Evolutionary conservation across 192 early-diverging fungal species (phyloP).

Genomic region (Coemansia sp.): DNA sequence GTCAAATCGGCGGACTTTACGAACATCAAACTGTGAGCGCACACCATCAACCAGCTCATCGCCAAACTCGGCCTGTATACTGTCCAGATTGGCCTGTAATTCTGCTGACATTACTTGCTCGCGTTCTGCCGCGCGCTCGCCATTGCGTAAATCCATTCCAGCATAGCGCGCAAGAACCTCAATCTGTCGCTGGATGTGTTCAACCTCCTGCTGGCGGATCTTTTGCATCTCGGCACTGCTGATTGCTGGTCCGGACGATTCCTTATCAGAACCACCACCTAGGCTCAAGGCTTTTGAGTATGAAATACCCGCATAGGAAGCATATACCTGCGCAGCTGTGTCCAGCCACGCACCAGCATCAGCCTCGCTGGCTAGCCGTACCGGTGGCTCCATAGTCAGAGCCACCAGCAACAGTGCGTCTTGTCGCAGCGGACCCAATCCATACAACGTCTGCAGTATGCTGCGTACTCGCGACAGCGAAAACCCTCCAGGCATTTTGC

Average conservation of each 20-base stretch:
- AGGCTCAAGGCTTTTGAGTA: too few species aligned
- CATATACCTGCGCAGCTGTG: conserved; percentile 79
- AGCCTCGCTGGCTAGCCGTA: conserved; percentile 61
- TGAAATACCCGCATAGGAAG: conserved; percentile 34
- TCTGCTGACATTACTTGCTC: conserved; percentile 57
- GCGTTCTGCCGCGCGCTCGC: conserved; percentile 62
- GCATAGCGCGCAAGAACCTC: conserved; percentile 82
- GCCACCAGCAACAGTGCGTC: conserved; percentile 77
- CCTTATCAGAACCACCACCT: background rate
- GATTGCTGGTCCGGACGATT: conserved; percentile 61
- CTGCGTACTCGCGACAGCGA: conserved; percentile 71
- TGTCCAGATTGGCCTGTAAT: conserved; percentile 75
- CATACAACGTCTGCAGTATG: conserved; percentile 68
- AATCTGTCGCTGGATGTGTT: conserved; percentile 77
- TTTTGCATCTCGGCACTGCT: conserved; percentile 87
- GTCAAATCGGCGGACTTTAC: conserved; percentile 85
- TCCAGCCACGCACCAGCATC: conserved; percentile 47
- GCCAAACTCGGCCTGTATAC: conserved; percentile 79
- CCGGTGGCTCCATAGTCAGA: conserved; percentile 78
- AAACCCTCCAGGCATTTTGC: conserved; percentile 95
- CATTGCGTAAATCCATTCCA: conserved; percentile 69
- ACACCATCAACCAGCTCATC: conserved; percentile 74
- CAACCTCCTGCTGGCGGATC: conserved; percentile 69
- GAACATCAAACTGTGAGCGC: conserved; percentile 69
- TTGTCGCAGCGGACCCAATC: conserved; percentile 76